Evolutionary conservation across 1,284 basidiomycete species (phyloP).

Genomic region (Heterobasidion parviporum): DNA sequence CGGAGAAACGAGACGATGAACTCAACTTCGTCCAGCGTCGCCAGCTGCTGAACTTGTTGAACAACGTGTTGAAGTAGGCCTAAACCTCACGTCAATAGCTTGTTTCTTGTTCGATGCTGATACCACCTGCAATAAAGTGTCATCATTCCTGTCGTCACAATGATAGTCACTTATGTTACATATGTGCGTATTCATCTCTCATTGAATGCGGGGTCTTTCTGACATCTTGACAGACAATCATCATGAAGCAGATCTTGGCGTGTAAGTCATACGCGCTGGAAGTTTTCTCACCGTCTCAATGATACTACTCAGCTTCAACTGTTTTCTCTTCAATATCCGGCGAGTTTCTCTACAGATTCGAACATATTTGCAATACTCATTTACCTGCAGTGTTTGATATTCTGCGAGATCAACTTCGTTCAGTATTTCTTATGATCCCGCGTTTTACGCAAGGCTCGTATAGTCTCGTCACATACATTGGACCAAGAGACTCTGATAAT

Average conservation of each 20-base stretch:
- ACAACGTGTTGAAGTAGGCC: constrained; percentile 28
- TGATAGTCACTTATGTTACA: constrained; percentile 58
- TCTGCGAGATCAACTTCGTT: constrained; percentile 23
- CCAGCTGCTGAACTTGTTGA: constrained; percentile 29
- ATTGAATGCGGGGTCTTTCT: not conserved
- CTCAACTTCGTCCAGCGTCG: constrained; percentile 36
- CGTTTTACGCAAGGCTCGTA: constrained; percentile 20
- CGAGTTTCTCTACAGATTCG: not conserved
- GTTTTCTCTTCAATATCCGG: constrained; percentile 33
- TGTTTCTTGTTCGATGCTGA: no score
- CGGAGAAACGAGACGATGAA: constrained; percentile 47
- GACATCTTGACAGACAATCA: constrained; percentile 19
- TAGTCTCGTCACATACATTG: no score
- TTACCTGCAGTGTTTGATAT: constrained; percentile 25
- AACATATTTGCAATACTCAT: no score
- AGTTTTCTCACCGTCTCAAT: no score
- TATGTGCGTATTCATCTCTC: constrained; percentile 26
- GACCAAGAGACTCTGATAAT: no score
- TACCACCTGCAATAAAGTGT: constrained; percentile 27
- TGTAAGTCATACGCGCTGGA: constrained; percentile 12
- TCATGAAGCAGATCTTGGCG: constrained; percentile 23
- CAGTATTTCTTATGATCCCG: constrained; percentile 23
- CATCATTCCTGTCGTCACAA: constrained; percentile 56
- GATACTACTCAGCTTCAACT: constrained; percentile 19
- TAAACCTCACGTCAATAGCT: not conserved